Evolutionary conservation across 257 asterid species (phyloP).

Genomic region (Solanum appendiculatum): DNA sequence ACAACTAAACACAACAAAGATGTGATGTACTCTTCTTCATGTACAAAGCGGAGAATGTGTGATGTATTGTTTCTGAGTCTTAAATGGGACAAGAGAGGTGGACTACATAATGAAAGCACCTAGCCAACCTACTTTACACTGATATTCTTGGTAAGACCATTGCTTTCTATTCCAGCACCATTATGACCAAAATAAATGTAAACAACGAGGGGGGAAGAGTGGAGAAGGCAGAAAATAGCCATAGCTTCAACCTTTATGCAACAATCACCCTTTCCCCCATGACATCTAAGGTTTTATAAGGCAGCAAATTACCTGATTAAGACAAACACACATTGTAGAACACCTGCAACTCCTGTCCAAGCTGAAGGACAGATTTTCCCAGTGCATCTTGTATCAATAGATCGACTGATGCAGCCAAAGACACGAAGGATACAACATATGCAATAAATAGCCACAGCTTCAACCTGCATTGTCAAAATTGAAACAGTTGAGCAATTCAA

Average conservation of each 20-base stretch:
- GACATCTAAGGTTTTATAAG: background rate
- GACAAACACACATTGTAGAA: slow-evolving; percentile 80
- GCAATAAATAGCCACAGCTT: slow-evolving; percentile 95
- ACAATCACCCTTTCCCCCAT: background rate
- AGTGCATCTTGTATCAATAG: slow-evolving; percentile 82
- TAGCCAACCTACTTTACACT: background rate
- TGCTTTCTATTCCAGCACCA: background rate
- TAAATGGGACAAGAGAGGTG: background rate
- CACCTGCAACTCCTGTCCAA: slow-evolving; percentile 98
- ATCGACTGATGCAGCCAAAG: slow-evolving; percentile 94
- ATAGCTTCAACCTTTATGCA: background rate
- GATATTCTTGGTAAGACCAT: background rate
- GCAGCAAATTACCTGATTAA: slow-evolving; percentile 49
- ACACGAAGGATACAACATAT: slow-evolving; percentile 81
- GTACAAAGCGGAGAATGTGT: background rate
- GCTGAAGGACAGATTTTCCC: slow-evolving; percentile 66
- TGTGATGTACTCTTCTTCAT: background rate
- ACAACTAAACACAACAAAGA: background rate
- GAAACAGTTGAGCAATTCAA: background rate
- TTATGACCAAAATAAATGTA: background rate
- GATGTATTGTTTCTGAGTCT: background rate
- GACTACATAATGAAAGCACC: background rate
- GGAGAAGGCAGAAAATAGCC: no score
- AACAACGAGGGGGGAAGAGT: background rate
- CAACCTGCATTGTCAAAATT: slow-evolving; percentile 42